Conservation (phyloP, 2,329 filamentous ascomycete genomes). For the Alternaria arbusti region DNA sequence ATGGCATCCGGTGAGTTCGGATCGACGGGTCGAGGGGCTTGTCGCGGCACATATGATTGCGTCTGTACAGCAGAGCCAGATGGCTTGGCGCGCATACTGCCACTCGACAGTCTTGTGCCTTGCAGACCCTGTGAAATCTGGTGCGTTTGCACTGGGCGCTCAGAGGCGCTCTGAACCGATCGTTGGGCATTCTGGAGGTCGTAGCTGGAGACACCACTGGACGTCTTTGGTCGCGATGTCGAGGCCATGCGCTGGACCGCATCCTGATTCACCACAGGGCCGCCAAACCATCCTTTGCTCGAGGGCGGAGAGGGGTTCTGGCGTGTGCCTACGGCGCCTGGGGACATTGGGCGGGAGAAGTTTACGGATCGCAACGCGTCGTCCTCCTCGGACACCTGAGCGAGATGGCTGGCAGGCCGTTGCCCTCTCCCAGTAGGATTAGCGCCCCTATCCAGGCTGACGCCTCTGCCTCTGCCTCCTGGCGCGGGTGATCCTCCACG, state of each 20-base stretch:
- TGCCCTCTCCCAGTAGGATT: conserved; percentile 31
- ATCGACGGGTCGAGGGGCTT: conserved; percentile 36
- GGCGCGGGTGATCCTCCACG: conserved; percentile 55
- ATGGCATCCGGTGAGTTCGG: conserved; percentile 47
- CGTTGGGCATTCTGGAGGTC: conserved; percentile 37
- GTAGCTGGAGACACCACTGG: conserved; percentile 25
- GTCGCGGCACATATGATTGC: conserved; percentile 22
- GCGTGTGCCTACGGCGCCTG: conserved; percentile 30
- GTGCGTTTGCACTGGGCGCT: conserved; percentile 51
- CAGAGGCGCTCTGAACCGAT: conserved; percentile 44
- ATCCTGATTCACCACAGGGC: conserved; percentile 44
- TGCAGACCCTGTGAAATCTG: conserved; percentile 43
- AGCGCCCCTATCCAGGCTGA: conserved; percentile 50
- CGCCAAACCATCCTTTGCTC: conserved; percentile 48
- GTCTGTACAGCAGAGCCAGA: conserved; percentile 56
- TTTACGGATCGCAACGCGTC: conserved; percentile 56
- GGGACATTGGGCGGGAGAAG: conserved; percentile 61
- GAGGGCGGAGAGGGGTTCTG: conserved; percentile 19
- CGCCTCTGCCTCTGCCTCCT: conserved; percentile 45
- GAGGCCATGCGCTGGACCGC: conserved; percentile 36
- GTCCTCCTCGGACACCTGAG: conserved; percentile 53
- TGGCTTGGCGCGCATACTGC: conserved; percentile 59
- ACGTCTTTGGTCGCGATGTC: conserved; percentile 36
- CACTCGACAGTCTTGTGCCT: conserved; percentile 54
- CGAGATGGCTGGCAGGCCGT: conserved; percentile 42